Base-by-base conservation (phyloP, 177 flowering plant species). In the Vitis hybrid region DNA sequence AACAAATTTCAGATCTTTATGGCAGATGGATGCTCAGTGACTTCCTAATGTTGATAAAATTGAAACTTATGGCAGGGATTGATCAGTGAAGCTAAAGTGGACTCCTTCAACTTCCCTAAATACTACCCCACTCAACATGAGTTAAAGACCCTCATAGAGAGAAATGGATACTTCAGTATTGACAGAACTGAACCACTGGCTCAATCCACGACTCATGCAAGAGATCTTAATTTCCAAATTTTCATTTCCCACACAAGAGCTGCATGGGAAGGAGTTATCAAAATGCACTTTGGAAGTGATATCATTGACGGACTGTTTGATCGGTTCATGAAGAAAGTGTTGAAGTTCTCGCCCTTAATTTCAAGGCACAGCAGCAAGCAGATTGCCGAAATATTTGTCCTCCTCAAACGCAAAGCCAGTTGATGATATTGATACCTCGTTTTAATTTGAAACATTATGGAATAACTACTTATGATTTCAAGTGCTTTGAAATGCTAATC, bases 21-120 rank as follows among this genome's bases (percentile, higher is more conserved):
- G 31, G 31, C 31, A 29, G 5, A 29, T 39, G 7, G 48, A 7
- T 39, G 7, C 48, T 39, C 48, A 39, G 48, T 39, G 8, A 39
- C 48, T 39, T 39, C 7, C 9, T 39, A 8, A 39, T 1, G 48
- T 39, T 39, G 10, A 39, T 39, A 39, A 29, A 39, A 39, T 39
- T 39, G 9, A 39, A 39, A 39, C 10, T 14, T 29, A 18, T 14
- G 51, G 61, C 62, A 70, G 73, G 73, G 73, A 45, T 5, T 39
- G 20, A 19, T 70, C 5, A 10, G 53, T 11, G 65, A 55, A 39
- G 67, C 49, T 1, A 55, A 70, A 55, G 60, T 70, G 45, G 73
- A 70, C 11, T 39, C 55, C 9, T 70, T 63, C 62, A 63, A 64
- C 50, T 9, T 63, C 61, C 73, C 73, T 2, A 16, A 19, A 2